These are phyloP conservation scores for Fraxinus angustifolia DNA, from an alignment of 305 asterid genomes.

Conservation along the genomic window DNA sequence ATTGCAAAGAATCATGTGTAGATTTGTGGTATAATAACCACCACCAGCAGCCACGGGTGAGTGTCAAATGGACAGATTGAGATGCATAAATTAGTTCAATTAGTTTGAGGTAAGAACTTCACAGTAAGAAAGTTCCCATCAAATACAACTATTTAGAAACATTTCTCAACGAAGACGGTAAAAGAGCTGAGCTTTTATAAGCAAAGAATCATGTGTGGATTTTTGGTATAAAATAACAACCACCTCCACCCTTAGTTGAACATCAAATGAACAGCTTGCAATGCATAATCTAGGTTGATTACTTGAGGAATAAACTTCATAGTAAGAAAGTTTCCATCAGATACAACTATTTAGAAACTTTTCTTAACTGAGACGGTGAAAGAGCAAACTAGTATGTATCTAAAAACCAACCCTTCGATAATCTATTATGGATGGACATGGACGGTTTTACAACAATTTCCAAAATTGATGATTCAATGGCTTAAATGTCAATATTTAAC, in stretches of 20 bases:
- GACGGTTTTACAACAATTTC: background rate
- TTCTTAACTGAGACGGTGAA: background rate
- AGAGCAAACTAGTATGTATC: background rate
- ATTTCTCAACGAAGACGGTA: background rate
- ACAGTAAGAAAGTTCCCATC: background rate
- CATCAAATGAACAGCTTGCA: background rate
- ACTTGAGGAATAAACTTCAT: background rate
- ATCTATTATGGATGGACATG: background rate
- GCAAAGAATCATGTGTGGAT: background rate
- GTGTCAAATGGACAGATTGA: background rate
- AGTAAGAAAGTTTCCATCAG: background rate
- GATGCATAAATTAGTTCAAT: background rate
- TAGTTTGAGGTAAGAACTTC: background rate
- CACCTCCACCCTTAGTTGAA: background rate
- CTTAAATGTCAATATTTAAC: slow-evolving; percentile 24
- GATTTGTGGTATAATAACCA: background rate
- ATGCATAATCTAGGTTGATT: background rate
- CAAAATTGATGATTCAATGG: slow-evolving; percentile 14
- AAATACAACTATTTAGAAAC: background rate
- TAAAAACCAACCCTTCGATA: background rate
- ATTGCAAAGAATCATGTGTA: background rate
- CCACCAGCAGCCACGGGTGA: background rate
- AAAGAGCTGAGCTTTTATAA: background rate
- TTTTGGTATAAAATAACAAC: background rate
- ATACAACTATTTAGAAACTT: background rate